phyloP scores from a whole-genome alignment of 257 asterid species.

The Gardenia jasminoides region DNA sequence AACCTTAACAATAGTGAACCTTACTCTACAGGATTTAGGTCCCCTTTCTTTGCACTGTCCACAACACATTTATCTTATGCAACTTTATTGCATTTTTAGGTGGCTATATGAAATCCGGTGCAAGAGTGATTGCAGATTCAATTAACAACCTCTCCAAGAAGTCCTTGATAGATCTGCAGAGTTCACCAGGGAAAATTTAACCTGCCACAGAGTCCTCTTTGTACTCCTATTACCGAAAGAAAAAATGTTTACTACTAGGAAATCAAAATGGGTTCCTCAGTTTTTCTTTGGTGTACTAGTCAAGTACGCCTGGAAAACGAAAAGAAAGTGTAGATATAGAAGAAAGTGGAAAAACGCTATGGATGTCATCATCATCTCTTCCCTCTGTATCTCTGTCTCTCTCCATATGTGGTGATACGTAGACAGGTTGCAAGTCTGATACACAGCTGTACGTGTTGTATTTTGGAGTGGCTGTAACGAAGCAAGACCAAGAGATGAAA shows the following conservation, averaged over 20 bases:
- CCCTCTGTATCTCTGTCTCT: too few relatives aligned
- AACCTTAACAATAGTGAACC: neutral
- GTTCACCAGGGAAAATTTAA: constrained; percentile 23
- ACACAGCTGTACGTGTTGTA: too few relatives aligned
- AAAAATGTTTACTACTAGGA: neutral
- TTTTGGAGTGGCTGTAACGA: too few relatives aligned
- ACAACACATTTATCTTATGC: neutral
- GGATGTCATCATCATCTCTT: too few relatives aligned
- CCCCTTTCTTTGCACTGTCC: neutral
- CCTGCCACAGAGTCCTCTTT: neutral
- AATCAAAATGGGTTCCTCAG: neutral
- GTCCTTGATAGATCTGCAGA: constrained; percentile 56
- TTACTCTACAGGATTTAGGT: neutral
- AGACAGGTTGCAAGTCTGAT: too few relatives aligned
- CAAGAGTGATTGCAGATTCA: constrained; percentile 85
- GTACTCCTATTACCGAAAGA: neutral
- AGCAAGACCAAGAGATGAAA: too few relatives aligned
- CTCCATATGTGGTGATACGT: too few relatives aligned
- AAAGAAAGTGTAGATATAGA: neutral
- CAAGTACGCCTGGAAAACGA: neutral
- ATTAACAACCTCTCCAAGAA: constrained; percentile 64
- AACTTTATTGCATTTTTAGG: constrained; percentile 39
- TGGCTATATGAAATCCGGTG: constrained; percentile 95
- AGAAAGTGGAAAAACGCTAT: neutral
- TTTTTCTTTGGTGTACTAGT: neutral